Evolutionary conservation across 2,329 filamentous ascomycete species (phyloP).

Genomic region (Metarhizium rileyi): DNA sequence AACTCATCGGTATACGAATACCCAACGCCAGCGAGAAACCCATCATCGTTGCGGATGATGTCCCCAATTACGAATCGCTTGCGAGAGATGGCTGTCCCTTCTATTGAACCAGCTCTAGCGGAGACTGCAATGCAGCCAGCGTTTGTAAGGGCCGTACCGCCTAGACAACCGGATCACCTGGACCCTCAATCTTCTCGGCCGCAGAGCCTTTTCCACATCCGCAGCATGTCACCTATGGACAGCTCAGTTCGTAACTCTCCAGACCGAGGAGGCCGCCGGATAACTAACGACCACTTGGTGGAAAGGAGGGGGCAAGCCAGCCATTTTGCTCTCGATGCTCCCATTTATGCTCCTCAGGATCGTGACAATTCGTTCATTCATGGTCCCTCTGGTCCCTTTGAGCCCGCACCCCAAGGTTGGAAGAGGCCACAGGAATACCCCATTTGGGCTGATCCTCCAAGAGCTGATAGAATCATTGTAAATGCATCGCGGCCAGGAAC

Average conservation of each 20-base stretch:
- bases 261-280: constrained; percentile 6
- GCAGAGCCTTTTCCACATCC: constrained; percentile 6
- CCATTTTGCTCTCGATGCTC: constrained; percentile 1
- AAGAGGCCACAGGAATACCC: constrained; percentile 9
- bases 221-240: constrained; percentile 3
- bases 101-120: constrained; percentile 35
- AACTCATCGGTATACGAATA: constrained; percentile 14
- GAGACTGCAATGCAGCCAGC: constrained; percentile 20
- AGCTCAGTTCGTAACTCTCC: background rate
- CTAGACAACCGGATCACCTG: constrained; percentile 15
- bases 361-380: background rate
- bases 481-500: constrained; percentile 21
- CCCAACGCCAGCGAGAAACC: constrained; percentile 8
- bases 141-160: constrained; percentile 24
- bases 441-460: constrained; percentile 10
- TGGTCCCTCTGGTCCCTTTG: background rate
- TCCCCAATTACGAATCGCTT: constrained; percentile 13
- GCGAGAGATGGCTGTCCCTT: constrained; percentile 36
- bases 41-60: constrained; percentile 6
- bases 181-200: constrained; percentile 12
- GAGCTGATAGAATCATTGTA: constrained; percentile 19
- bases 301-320: constrained; percentile 1
- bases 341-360: constrained; percentile 2
- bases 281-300: constrained; percentile 8
- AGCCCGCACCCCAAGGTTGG: constrained; percentile 6